Evolutionary conservation across 441 rosid genomes (phyloP), one percentile per base, ranked within the genome.

Genomic region (Jatropha podagrica): DNA sequence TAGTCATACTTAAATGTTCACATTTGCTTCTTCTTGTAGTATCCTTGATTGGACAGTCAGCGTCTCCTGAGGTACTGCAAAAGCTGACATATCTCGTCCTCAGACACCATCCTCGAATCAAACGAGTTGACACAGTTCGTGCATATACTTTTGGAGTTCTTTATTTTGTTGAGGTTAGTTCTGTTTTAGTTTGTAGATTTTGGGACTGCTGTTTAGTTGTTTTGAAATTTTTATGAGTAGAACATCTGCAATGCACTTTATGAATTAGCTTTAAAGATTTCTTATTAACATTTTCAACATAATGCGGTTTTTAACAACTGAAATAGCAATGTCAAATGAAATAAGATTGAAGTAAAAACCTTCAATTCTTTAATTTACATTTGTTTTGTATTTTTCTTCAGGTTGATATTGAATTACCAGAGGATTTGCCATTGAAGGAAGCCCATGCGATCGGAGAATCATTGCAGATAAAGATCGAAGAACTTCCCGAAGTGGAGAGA

Each of bases 331-430:
- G 32, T 32, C 32, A 32, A 32, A 32, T 32, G 32, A 32, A 32
- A 32, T 32, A 32, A 32, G 32, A 32, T 32, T 32, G 32, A 32
- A 32, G 32, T 32, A 32, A 32, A 32, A 32, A 32, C 32, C 32
- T 32, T 32, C 32, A 32, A 32, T 32, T 32, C 32, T 32, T 32
- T 32, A 32, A 46, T 23, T 48, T 4, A 46, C 48, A 26, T 59
- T 14, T 69, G 14, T 56, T 18, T 42, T 69, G 8, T 58, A 17
- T 17, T 32, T 17, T 10, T 18, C 54, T 56, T 74, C 74, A 94
- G 97, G 95, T 94, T 71, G 95, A 92, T 82, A 89, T 94, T 65
- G 97, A 91, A 80, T 87, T 94, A 0, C 97, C 96, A 0, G 96
- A 92, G 75, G 89, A 94, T 49, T 69, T 89, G 71, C 93, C 97